Percentiles rank a stretch among this genome's conserved stretches.
These are phyloP conservation scores for Paraphaeosphaeria sporulosa DNA, from an alignment of 2,329 filamentous ascomycete species.

Conservation along the genomic window DNA sequence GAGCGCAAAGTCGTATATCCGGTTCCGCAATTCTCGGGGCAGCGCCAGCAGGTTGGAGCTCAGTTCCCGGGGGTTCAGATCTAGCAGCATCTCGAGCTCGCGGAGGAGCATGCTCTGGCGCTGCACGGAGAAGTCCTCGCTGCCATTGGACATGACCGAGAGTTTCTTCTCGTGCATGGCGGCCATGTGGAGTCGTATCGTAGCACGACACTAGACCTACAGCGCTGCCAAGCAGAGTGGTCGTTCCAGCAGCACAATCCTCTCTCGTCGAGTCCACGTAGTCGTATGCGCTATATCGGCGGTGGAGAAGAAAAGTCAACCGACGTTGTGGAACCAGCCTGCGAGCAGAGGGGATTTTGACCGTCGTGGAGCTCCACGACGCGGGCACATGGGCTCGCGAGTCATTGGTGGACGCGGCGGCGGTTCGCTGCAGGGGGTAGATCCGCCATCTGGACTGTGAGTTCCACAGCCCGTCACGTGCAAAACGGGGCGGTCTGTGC, in stretches of 20 bases:
- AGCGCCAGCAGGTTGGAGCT: conserved; percentile 41
- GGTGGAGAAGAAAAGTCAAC: not conserved
- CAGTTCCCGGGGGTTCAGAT: conserved; percentile 43
- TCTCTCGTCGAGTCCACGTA: not conserved
- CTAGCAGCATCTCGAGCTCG: conserved; percentile 43
- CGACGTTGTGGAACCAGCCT: not conserved
- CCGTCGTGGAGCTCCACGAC: not conserved
- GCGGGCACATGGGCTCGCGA: not conserved
- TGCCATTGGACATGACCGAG: conserved; percentile 33
- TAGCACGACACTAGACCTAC: not conserved
- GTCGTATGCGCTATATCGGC: not conserved
- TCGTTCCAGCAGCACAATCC: not conserved
- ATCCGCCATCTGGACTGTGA: not conserved
- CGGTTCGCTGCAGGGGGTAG: not conserved
- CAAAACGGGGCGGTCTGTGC: conserved; percentile 11
- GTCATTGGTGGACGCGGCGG: conserved; percentile 1
- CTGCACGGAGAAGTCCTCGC: conserved; percentile 37
- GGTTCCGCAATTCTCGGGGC: conserved; percentile 38
- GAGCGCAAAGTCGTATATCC: conserved; percentile 37
- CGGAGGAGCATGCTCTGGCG: conserved; percentile 44
- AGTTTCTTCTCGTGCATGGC: conserved; percentile 30
- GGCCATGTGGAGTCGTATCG: not conserved
- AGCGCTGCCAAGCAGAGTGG: not conserved
- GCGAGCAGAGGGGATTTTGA: conserved; percentile 5
- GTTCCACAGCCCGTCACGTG: conserved; percentile 8